These are phyloP conservation scores for Hirschfeldia incana DNA, from an alignment of 345 rosid genomes.

Conservation along the genomic window DNA sequence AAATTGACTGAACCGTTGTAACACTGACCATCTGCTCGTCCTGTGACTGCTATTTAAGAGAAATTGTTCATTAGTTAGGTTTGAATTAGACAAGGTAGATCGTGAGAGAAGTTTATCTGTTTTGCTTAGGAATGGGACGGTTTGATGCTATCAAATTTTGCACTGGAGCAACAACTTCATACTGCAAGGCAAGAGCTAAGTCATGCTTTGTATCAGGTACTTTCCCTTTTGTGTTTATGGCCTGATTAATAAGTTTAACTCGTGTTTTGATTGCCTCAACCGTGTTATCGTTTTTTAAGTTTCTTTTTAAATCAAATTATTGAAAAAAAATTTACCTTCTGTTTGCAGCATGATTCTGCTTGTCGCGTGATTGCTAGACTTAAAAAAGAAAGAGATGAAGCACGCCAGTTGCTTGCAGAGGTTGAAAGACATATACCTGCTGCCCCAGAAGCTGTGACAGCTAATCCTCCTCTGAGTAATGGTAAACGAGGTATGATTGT, in stretches of 20 bases:
- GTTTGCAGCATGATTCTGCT: slow-evolving; percentile 93
- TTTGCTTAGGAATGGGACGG: slow-evolving; percentile 90
- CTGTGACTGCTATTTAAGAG: background rate
- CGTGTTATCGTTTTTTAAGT: background rate
- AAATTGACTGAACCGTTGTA: background rate
- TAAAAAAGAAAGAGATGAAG: slow-evolving; percentile 91
- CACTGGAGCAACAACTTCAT: slow-evolving; percentile 94
- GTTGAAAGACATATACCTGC: slow-evolving; percentile 74
- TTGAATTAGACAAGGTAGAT: background rate
- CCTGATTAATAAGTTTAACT: background rate
- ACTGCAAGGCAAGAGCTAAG: slow-evolving; percentile 98
- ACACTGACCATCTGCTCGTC: background rate
- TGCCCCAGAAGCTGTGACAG: slow-evolving; percentile 48
- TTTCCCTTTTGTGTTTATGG: background rate
- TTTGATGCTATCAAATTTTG: slow-evolving; percentile 89
- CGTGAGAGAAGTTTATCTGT: slow-evolving; percentile 18
- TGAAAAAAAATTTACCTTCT: background rate
- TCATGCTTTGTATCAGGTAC: slow-evolving; percentile 96
- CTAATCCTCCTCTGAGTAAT: slow-evolving; percentile 63
- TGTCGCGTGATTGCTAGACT: slow-evolving; percentile 99
- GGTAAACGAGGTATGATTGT: slow-evolving; percentile 74
- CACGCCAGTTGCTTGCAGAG: slow-evolving; percentile 75
- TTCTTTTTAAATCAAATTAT: background rate
- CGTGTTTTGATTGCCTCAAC: background rate
- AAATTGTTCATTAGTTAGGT: background rate